Percentiles rank a stretch among this genome's conserved stretches.
phyloP scores from a whole-genome alignment of 2,329 filamentous ascomycete genomes.

The Colletotrichum viniferum region DNA sequence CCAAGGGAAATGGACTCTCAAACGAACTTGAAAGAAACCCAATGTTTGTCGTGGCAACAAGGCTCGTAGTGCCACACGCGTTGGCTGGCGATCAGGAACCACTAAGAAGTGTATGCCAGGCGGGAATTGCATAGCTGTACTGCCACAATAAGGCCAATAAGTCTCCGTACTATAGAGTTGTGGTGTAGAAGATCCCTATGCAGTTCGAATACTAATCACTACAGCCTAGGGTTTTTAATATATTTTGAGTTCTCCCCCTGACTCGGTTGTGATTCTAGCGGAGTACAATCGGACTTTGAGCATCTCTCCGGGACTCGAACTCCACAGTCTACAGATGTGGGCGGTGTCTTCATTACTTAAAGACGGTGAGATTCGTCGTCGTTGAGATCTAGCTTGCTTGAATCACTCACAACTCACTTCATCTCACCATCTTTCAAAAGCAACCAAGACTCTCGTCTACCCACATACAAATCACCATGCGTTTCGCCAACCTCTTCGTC shows the following conservation, averaged over 20 bases:
- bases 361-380: background rate
- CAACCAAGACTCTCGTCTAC: background rate
- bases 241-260: background rate
- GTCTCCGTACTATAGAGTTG: background rate
- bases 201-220: background rate
- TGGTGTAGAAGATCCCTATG: background rate
- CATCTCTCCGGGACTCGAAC: background rate
- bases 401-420: background rate
- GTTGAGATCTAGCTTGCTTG: fast-evolving
- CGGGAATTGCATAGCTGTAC: too few species aligned
- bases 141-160: background rate
- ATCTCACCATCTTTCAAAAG: fast-evolving
- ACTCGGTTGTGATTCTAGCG: background rate
- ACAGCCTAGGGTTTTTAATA: background rate
- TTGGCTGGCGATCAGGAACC: too few species aligned
- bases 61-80: too few species aligned
- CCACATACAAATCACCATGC: background rate
- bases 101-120: too few species aligned
- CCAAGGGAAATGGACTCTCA: fast-evolving
- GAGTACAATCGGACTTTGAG: background rate
- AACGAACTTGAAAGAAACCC: background rate
- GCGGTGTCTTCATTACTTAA: background rate
- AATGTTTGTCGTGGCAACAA: fast-evolving
- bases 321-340: background rate
- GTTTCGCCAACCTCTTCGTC: background rate